Conservation (phyloP, 495 filamentous ascomycete species). For the Aspergillus incahuasiensis region DNA sequence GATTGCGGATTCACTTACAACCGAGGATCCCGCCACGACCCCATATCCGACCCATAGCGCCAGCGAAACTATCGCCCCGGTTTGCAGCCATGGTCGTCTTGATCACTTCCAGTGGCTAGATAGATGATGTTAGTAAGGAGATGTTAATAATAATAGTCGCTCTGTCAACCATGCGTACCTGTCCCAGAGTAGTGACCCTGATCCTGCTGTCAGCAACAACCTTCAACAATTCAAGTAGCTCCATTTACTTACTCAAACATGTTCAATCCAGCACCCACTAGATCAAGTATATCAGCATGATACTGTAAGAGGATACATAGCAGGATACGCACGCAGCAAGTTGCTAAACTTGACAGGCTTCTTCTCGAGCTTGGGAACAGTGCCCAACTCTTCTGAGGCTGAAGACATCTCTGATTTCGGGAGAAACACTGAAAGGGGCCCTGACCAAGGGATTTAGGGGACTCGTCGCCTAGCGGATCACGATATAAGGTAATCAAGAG, state of each 20-base stretch:
- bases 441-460: conserved; percentile 88
- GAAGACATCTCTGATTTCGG: conserved; percentile 42
- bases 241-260: conserved; percentile 77
- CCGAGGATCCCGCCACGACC: conserved; percentile 87
- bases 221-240: not conserved
- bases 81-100: conserved; percentile 99
- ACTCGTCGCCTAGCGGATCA: conserved; percentile 62
- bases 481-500: conserved; percentile 13
- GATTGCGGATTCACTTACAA: conserved; percentile 61
- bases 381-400: conserved; percentile 49
- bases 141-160: not conserved
- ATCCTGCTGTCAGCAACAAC: conserved; percentile 13
- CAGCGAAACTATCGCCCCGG: conserved; percentile 78
- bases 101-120: conserved; percentile 88
- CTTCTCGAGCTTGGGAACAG: conserved; percentile 69
- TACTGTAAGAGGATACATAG: not conserved
- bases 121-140: conserved; percentile 19
- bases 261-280: conserved; percentile 91
- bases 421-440: conserved; percentile 59
- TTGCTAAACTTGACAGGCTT: conserved; percentile 99
- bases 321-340: conserved; percentile 63
- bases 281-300: conserved; percentile 7
- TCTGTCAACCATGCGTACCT: conserved; percentile 45
- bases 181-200: conserved; percentile 82
- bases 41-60: conserved; percentile 84